Base-by-base conservation (phyloP, 345 rosid species). In the Eucalyptus albens region DNA sequence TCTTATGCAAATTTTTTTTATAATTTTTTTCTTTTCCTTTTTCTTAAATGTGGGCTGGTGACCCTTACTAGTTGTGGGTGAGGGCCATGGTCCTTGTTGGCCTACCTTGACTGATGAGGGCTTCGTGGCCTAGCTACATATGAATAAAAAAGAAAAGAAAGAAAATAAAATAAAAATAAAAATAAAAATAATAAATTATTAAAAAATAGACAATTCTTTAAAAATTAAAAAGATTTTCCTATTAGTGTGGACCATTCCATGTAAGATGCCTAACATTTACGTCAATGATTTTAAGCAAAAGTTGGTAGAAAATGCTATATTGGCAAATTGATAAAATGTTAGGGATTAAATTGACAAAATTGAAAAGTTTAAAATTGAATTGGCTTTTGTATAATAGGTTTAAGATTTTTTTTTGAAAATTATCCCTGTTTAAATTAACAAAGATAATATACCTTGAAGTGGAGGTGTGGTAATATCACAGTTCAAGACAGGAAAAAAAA, bases 211-310 rank as follows among this genome's bases (percentile, higher is more conserved):
- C 0, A 56, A 4, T 1, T 1, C 9, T 22, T 4, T 0, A 9
- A 56, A 56, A 56, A 9, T 4, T 24, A 9, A 4, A 10, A 56
- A 10, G 3, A 56, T 56, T 24, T 0, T 56, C 62, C 22, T 22
- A 1, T 56, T 56, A 56, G 29, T 56, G 62, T 24, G 27, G 29
- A 24, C 13, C 29, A 53, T 56, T 56, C 13, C 27, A 56, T 1
- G 0, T 56, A 24, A 24, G 27, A 24, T 9, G 27, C 1, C 13
- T 24, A 56, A 9, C 0, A 1, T 24, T 2, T 13, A 56, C 3
- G 3, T 56, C 3, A 24, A 1, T 24, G 62, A 24, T 56, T 56
- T 56, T 24, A 22, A 24, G 29, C 3, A 22, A 56, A 56, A 56
- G 4, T 24, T 56, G 6, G 13, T 0, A 0, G 13, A 22, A 56